Conservation (phyloP, 495 filamentous ascomycete genomes). For the Neurospora sp. region DNA sequence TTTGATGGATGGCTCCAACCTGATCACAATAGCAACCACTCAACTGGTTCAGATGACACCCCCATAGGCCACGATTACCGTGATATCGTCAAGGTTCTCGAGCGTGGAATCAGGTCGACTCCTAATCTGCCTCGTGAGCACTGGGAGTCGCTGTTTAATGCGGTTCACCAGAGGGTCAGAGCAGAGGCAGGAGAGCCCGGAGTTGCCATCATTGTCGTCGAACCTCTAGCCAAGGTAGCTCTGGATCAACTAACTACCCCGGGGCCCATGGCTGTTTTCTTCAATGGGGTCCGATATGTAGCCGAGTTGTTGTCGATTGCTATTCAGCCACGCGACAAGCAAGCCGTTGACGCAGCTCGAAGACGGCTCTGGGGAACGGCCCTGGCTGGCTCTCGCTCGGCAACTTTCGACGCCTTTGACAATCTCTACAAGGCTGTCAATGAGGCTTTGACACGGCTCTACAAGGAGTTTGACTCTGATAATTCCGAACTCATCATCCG, state of each 20-base stretch:
- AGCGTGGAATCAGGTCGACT: constrained; percentile 46
- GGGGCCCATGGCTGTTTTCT: neutral
- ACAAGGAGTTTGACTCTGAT: constrained; percentile 22
- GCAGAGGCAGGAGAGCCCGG: constrained; percentile 57
- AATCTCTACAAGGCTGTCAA: constrained; percentile 47
- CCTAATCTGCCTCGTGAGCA: constrained; percentile 33
- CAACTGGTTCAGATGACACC: constrained; percentile 22
- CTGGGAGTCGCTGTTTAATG: constrained; percentile 54
- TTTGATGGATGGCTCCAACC: constrained; percentile 21
- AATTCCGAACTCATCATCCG: constrained; percentile 14
- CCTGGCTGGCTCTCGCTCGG: constrained; percentile 28
- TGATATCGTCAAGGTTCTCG: constrained; percentile 57
- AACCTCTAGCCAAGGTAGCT: constrained; percentile 55
- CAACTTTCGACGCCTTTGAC: constrained; percentile 50
- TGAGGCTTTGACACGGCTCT: constrained; percentile 33
- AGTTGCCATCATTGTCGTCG: constrained; percentile 51
- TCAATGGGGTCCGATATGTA: constrained; percentile 21
- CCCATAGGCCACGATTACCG: constrained; percentile 51
- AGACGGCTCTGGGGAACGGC: constrained; percentile 50
- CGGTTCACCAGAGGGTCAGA: constrained; percentile 46
- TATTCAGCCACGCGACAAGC: constrained; percentile 39
- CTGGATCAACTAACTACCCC: constrained; percentile 16
- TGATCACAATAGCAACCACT: constrained; percentile 22
- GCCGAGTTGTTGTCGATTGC: constrained; percentile 28
- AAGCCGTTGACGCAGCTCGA: constrained; percentile 47